phyloP scores from a whole-genome alignment of 345 rosid genomes.

The Streptanthus diversifolius region DNA sequence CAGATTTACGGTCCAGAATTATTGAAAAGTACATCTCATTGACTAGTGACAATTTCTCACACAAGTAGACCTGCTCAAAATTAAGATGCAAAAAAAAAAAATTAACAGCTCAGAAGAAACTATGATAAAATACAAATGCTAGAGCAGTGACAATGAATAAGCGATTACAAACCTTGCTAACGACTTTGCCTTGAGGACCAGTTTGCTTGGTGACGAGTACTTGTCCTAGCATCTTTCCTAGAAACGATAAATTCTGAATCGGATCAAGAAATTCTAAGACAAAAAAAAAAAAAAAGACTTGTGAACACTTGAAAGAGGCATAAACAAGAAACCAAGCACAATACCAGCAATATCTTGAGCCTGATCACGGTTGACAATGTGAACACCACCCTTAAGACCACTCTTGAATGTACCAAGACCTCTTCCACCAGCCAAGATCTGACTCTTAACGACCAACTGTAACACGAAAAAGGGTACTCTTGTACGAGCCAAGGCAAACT shows the following conservation, averaged over 20 bases:
- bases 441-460: conserved; percentile 97
- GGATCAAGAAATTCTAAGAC: neutral
- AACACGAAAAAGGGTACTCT: conserved; percentile 7
- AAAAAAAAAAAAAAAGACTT: neutral
- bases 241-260: conserved; percentile 4
- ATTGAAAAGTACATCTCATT: conserved; percentile 99
- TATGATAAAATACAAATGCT: neutral
- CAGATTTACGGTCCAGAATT: conserved; percentile 86
- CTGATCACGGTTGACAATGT: conserved; percentile 72
- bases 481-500: too few species aligned
- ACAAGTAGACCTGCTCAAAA: conserved; percentile 76
- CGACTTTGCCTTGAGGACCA: conserved; percentile 94
- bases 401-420: conserved; percentile 89
- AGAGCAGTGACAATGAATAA: neutral
- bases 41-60: conserved; percentile 83
- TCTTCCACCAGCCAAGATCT: conserved; percentile 98
- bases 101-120: neutral
- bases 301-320: neutral
- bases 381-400: conserved; percentile 96
- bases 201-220: conserved; percentile 97
- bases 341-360: conserved; percentile 81
- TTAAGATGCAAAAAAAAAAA: neutral
- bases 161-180: conserved; percentile 75
- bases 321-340: neutral
- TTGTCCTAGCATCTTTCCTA: conserved; percentile 98